phyloP scores from a whole-genome alignment of 805 yeast genomes.

The Saccharomycopsis babjevae region DNA sequence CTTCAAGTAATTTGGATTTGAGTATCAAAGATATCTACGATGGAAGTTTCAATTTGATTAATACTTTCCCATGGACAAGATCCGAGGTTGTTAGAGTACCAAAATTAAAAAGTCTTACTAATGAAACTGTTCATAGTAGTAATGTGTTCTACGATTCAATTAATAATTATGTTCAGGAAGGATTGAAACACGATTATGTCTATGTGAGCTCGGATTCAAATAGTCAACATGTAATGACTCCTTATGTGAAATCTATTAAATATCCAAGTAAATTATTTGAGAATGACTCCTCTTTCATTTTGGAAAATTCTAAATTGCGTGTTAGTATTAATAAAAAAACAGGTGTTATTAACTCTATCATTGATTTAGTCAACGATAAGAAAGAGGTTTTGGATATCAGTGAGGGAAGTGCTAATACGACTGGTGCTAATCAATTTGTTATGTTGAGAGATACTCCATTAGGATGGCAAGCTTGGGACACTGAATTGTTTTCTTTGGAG shows the following conservation, averaged over 20 bases:
- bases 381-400: conserved; percentile 53
- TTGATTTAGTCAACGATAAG: conserved; percentile 39
- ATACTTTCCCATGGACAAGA: conserved; percentile 61
- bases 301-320: conserved; percentile 52
- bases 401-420: conserved; percentile 39
- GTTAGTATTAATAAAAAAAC: conserved; percentile 47
- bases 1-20: background rate
- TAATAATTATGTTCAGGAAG: conserved; percentile 16
- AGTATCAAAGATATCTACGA: conserved; percentile 3
- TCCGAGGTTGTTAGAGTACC: conserved; percentile 34
- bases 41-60: conserved; percentile 27
- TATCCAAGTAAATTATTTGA: conserved; percentile 42
- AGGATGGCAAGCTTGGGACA: conserved; percentile 95
- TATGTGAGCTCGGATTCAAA: conserved; percentile 2
- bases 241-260: conserved; percentile 22
- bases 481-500: conserved; percentile 79
- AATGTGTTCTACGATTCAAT: conserved; percentile 1
- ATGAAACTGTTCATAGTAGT: background rate
- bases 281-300: conserved; percentile 32
- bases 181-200: conserved; percentile 21
- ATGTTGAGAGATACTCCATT: conserved; percentile 85
- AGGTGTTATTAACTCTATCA: conserved; percentile 52
- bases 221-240: conserved; percentile 12
- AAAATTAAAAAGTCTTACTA: conserved; percentile 10
- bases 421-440: conserved; percentile 73